Base-by-base conservation (phyloP, 1,284 basidiomycete genomes). In the Ceraceosorus bombacis region DNA sequence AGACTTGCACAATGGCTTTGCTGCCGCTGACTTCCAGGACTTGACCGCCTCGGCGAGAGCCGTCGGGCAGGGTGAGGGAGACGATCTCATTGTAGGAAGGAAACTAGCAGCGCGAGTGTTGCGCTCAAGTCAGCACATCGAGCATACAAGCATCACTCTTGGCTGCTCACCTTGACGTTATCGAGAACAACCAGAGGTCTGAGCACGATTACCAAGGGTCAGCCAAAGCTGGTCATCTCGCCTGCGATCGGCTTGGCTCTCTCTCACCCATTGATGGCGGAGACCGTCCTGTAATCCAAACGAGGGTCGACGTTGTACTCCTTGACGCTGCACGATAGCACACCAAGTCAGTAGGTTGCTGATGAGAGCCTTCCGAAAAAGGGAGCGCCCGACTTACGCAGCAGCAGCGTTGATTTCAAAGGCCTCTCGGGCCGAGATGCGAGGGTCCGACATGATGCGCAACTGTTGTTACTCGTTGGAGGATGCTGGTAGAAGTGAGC, bases 11-110 rank as follows among this genome's bases (percentile, higher is more conserved):
- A 75, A 99, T 92, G 53, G 95, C 95, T 80, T 98, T 98, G 84
- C 92, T 94, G 59, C 95, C 95, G 74, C 90, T 89, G 48, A 99
- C 93, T 80, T 99, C 95, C 58, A 99, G 86, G 7, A 98, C 94
- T 81, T 98, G 95, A 49, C 95, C 95, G 27, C 92, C 92, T 73
- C 95, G 88, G 74, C 88, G 88, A 40, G 90, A 85, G 43, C 95
- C 95, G 79, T 99, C 95, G 6, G 95, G 94, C 15, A 99, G 83
- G 5, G 93, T 97, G 66, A 98, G 82, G 73, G 89, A 87, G 41
- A 98, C 95, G 72, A 97, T 98, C 82, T 99, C 95, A 79, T 98
- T 98, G 83, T 96, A 99, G n/a, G 92, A 92, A 5, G 94, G 89
- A 80, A 98, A 98, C 69, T 27, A 27, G 27, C 27, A 27, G 27